Evolutionary conservation across 805 yeast genomes (phyloP).

Genomic region (Ogataea ramenticola): DNA sequence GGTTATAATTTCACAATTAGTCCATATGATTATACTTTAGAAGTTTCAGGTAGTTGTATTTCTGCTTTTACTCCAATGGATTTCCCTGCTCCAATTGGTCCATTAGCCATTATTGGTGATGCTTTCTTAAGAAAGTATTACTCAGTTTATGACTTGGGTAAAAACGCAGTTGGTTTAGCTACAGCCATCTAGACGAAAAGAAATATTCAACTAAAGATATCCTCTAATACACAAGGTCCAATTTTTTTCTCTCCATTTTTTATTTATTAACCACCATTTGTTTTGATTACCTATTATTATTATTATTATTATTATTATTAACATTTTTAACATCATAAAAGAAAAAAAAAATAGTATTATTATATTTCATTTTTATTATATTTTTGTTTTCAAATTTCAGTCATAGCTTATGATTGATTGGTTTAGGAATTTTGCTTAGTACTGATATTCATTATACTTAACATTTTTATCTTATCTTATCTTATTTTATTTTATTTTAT

Average conservation of each 20-base stretch:
- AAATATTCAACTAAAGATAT: not conserved
- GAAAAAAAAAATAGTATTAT: no score
- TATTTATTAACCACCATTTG: no score
- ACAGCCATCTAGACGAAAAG: conserved; percentile 41
- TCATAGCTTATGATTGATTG: not conserved
- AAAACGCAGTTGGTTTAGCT: conserved; percentile 93
- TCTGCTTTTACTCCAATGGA: conserved; percentile 97
- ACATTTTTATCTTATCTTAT: not conserved
- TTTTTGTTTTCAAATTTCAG: not conserved
- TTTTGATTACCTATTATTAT: no score
- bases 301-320: no score
- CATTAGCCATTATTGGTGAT: conserved; percentile 93
- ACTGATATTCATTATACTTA: not conserved
- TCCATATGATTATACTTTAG: conserved; percentile 89
- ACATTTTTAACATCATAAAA: no score
- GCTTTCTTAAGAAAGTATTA: conserved; percentile 94
- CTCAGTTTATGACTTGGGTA: conserved; percentile 86
- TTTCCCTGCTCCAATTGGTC: conserved; percentile 95
- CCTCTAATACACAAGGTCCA: no score
- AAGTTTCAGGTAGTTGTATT: conserved; percentile 90
- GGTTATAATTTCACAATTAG: conserved; percentile 89
- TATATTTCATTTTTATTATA: not conserved
- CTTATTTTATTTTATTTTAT: no score
- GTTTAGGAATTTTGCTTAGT: not conserved
- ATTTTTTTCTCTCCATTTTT: not conserved